Percentiles rank a stretch among this genome's conserved stretches.
These are phyloP conservation scores for Albifimbria verrucaria DNA, from an alignment of 2,329 filamentous ascomycete species.

Conservation along the genomic window DNA sequence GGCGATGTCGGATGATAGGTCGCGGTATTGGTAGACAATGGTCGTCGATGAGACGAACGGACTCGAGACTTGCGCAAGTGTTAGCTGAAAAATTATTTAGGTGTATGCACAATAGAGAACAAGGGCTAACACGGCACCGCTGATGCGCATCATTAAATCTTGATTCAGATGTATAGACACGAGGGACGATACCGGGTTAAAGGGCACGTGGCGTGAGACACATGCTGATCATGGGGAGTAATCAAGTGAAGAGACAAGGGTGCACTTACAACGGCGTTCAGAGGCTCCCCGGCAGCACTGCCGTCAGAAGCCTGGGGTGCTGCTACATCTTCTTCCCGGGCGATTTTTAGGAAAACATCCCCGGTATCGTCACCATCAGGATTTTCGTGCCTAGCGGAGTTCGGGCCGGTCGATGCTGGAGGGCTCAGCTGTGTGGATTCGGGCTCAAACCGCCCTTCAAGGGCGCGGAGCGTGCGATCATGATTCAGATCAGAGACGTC, in stretches of 20 bases:
- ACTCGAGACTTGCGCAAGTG: slow-evolving; percentile 42
- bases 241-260: not conserved
- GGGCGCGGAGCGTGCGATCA: slow-evolving; percentile 47
- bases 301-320: slow-evolving; percentile 33
- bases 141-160: not conserved
- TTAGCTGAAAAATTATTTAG: slow-evolving; percentile 3
- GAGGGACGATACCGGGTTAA: slow-evolving; percentile 7
- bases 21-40: slow-evolving; percentile 49
- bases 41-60: slow-evolving; percentile 46
- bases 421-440: slow-evolving; percentile 34
- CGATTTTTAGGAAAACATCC: slow-evolving; percentile 58
- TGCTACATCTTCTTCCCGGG: slow-evolving; percentile 47
- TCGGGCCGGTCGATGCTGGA: slow-evolving; percentile 26
- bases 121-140: too few species aligned
- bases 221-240: not conserved
- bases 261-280: slow-evolving; percentile 45
- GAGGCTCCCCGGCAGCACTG: slow-evolving; percentile 27
- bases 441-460: slow-evolving; percentile 39
- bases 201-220: slow-evolving; percentile 3
- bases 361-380: slow-evolving; percentile 49
- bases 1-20: slow-evolving; percentile 48
- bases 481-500: slow-evolving; percentile 41
- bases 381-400: slow-evolving; percentile 22
- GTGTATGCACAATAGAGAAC: too few species aligned
- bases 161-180: slow-evolving; percentile 4